phyloP scores from a whole-genome alignment of 2,329 filamentous ascomycete genomes.

The Penicillium sp. region DNA sequence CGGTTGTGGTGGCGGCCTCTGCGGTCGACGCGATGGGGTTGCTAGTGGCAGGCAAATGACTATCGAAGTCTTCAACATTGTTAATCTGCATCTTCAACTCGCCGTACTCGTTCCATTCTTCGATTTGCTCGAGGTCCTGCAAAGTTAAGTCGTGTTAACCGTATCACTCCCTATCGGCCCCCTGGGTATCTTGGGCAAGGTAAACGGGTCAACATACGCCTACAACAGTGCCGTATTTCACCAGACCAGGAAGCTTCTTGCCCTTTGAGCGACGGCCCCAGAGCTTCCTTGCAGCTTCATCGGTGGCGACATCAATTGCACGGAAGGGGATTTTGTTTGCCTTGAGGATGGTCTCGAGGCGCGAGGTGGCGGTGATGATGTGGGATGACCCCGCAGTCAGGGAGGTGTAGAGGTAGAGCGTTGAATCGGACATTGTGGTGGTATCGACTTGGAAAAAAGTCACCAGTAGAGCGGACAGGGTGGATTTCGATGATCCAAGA shows the following conservation, averaged over 20 bases:
- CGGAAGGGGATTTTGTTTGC: conserved; percentile 95
- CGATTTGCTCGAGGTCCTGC: conserved; percentile 89
- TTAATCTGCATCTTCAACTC: conserved; percentile 86
- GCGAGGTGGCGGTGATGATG: conserved; percentile 93
- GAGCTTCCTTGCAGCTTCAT: conserved; percentile 84
- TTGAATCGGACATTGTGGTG: conserved; percentile 52
- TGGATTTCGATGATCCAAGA: neutral
- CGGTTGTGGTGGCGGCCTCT: conserved; percentile 26
- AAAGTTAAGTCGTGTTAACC: conserved; percentile 18
- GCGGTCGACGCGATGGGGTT: conserved; percentile 25
- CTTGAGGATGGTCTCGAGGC: conserved; percentile 93
- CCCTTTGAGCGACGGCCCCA: conserved; percentile 86
- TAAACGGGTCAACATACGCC: conserved; percentile 67
- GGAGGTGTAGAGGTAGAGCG: conserved; percentile 94
- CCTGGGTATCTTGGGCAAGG: neutral
- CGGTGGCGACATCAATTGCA: conserved; percentile 86
- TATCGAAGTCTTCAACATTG: conserved; percentile 40
- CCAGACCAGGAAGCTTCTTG: conserved; percentile 84
- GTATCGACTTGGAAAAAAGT: neutral
- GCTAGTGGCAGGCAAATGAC: conserved; percentile 37
- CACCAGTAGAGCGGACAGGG: neutral
- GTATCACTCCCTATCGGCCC: neutral
- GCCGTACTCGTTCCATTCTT: conserved; percentile 99
- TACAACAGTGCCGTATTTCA: conserved; percentile 83
- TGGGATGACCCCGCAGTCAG: conserved; percentile 94